Evolutionary conservation across 2,329 filamentous ascomycete genomes (phyloP).

Genomic region (Monosporascus sp.): DNA sequence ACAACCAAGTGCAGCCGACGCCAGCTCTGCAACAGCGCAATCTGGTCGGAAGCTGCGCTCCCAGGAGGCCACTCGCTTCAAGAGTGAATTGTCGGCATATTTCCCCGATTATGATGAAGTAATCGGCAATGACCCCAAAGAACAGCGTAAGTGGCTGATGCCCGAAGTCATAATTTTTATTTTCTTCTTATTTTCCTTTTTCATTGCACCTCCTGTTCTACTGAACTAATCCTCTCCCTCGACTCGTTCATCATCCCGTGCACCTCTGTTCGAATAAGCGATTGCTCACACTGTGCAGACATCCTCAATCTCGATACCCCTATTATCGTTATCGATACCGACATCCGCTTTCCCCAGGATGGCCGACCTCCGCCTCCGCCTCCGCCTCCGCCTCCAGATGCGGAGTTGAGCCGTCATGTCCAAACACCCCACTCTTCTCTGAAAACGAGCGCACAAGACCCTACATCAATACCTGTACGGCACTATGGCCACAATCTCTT

Average conservation of each 20-base stretch:
- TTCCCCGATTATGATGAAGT: constrained; percentile 94
- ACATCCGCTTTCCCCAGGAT: constrained; percentile 25
- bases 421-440: constrained; percentile 25
- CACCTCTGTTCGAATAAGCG: constrained; percentile 1
- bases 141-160: constrained; percentile 58
- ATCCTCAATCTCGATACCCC: constrained; percentile 67
- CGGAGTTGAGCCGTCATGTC: constrained; percentile 17
- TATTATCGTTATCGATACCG: constrained; percentile 62
- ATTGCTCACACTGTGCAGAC: constrained; percentile 45
- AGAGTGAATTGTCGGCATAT: constrained; percentile 86
- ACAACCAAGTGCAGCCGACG: constrained; percentile 42
- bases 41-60: constrained; percentile 75
- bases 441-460: constrained; percentile 14
- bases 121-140: constrained; percentile 77
- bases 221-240: neutral
- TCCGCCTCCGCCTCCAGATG: constrained; percentile 20
- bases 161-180: constrained; percentile 3
- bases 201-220: neutral
- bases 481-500: constrained; percentile 53
- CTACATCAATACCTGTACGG: constrained; percentile 36
- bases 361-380: constrained; percentile 38
- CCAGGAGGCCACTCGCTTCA: constrained; percentile 78
- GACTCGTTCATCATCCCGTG: constrained; percentile 1
- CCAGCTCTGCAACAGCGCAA: constrained; percentile 43
- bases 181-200: neutral